These are phyloP conservation scores for Oryza glaberrima DNA, from an alignment of 176 grass and related monocot genomes.

Conservation along the genomic window DNA sequence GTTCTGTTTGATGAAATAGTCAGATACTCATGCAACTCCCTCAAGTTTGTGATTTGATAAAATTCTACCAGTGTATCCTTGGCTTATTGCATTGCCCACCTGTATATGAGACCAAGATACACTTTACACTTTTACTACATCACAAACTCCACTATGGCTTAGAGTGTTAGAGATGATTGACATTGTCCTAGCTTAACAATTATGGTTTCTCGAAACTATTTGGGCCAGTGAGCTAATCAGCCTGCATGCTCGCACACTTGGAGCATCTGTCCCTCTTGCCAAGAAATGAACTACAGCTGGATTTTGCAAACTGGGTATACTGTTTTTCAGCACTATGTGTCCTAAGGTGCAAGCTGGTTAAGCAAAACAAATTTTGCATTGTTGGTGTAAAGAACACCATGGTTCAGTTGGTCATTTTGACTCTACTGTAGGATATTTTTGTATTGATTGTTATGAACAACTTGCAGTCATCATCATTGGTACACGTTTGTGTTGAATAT, in stretches of 20 bases:
- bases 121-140: neutral
- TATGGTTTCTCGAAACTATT: neutral
- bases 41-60: neutral
- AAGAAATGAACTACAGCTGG: neutral
- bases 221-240: neutral
- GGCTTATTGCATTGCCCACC: neutral
- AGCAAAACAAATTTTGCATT: neutral
- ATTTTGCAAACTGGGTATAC: neutral
- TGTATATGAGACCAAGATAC: neutral
- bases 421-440: neutral
- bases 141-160: neutral
- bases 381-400: neutral
- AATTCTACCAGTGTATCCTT: neutral
- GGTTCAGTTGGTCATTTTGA: constrained; percentile 5
- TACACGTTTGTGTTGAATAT: neutral
- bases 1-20: neutral
- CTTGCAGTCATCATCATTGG: neutral
- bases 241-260: neutral
- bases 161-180: neutral
- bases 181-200: neutral
- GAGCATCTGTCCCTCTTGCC: neutral
- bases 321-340: neutral
- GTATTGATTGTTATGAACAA: neutral
- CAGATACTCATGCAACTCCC: neutral
- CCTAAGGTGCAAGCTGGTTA: neutral